Evolutionary conservation across 2,329 filamentous ascomycete genomes (phyloP), one percentile per base, ranked within the genome.

Genomic region (Alternaria gaisen): DNA sequence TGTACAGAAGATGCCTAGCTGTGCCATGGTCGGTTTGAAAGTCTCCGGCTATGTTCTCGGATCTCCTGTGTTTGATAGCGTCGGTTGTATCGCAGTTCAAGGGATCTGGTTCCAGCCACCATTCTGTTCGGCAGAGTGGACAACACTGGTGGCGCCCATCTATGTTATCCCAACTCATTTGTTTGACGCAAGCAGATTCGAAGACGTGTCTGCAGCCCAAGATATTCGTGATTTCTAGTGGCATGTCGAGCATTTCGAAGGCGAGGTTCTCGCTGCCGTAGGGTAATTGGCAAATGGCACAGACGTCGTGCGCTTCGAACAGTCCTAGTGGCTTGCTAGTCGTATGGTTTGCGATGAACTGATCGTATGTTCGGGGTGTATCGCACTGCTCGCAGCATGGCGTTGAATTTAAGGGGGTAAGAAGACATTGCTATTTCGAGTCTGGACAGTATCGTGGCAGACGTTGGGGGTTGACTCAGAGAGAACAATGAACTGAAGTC

Each of bases 41-140:
- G 32, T 34, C 47, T 38, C 47, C 26, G 20, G 47, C 47, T 22
- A 38, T 11, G 5, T 20, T 6, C 20, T 51, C 47, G 12, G 47
- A 51, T 32, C 22, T 22, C 12, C 20, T 34, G 10, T 51, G 18
- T 12, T 12, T 51, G 18, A 24, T 10, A 16, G 22, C 16, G 18
- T 51, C 47, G 47, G 18, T 36, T 16, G 20, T 26, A 26, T 47
- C 18, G 44, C 9, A 11, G 28, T n/a, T 1, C 18, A 30, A 47
- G 26, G 34, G 34, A 10, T 53, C 38, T 11, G 36, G 26, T 53
- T 53, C 11, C 5, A 20, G 11, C 50, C 50, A 53, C 50, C 50
- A 53, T 42, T 53, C 38, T 42, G 18, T 43, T 53, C 50, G 38
- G 14, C 50, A 53, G 26, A 53, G 38, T 1, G 50, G 38, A 7